Base-by-base conservation (phyloP, 768 basidiomycete genomes). In the Fistulinella prunicolor region DNA sequence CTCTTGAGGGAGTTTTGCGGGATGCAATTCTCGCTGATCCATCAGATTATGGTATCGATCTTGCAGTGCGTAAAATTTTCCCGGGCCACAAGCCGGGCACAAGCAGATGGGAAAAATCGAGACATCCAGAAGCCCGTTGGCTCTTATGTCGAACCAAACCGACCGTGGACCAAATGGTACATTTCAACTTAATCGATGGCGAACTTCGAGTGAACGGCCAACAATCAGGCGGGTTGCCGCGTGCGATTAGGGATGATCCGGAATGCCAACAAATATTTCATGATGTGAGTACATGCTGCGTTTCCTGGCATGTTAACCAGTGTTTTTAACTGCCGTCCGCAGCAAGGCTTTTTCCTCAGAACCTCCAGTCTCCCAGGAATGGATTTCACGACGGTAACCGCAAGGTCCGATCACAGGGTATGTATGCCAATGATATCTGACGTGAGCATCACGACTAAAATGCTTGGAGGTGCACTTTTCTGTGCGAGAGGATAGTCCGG, bases 121-220 rank as follows among this genome's bases (percentile, higher is more conserved):
- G 4, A 14, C 13, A 10, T 14, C 30, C 30, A 32, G 13, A 32
- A 6, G 30, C 30, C 4, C 30, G 13, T 9, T 32, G 30, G 30
- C 13, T 32, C 13, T 3, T 4, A 4, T 32, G 30, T 14, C 9
- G 4, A 14, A 32, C 30, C 6, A 5, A 10, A 28, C 6, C 6
- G 30, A 32, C 7, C 30, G 13, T 32, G 4, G 9, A 32, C 13
- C 4, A 10, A 32, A 14, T 4, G 7, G 30, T 69, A 70, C 64
- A 70, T 40, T 58, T 74, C 17, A 70, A 80, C 45, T 26, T 79
- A 1, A 50, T 78, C 3, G 54, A 64, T 16, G 78, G 77, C 9
- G 41, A 55, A 20, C 58, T 80, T 1, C 62, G 77, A 16, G 63
- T 80, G 9, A 57, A 72, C 9, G 77, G 76, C 6, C 66, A 66